phyloP scores from a whole-genome alignment of 2,329 filamentous ascomycete genomes.

The Penicillium polonicum region DNA sequence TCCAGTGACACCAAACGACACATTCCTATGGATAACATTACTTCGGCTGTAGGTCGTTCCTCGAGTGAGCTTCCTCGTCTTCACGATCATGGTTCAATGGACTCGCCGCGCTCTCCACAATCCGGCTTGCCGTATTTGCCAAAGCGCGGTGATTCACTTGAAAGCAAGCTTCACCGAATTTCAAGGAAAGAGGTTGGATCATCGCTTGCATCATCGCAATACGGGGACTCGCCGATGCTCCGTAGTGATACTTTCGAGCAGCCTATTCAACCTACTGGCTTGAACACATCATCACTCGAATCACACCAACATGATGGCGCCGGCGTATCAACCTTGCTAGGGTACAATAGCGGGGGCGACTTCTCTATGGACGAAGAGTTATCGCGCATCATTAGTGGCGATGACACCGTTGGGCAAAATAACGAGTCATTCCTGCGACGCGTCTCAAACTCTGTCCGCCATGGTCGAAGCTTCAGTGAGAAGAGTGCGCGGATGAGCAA shows the following conservation, averaged over 20 bases:
- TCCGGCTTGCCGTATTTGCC: constrained; percentile 44
- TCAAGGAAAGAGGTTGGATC: constrained; percentile 62
- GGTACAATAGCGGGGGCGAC: constrained; percentile 75
- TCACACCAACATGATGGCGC: constrained; percentile 46
- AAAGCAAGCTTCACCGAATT: constrained; percentile 53
- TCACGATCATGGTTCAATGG: constrained; percentile 53
- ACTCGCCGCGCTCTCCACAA: constrained; percentile 37
- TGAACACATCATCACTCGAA: constrained; percentile 43
- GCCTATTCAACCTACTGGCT: constrained; percentile 41
- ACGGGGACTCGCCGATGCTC: constrained; percentile 42
- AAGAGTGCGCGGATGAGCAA: constrained; percentile 56
- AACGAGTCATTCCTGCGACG: constrained; percentile 79
- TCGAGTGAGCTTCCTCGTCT: constrained; percentile 59
- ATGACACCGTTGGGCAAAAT: constrained; percentile 55
- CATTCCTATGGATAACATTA: constrained; percentile 25
- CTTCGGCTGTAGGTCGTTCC: constrained; percentile 47
- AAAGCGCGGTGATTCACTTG: constrained; percentile 61
- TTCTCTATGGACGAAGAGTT: constrained; percentile 96
- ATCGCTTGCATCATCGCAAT: constrained; percentile 34
- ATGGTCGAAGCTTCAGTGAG: constrained; percentile 84
- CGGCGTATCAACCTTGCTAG: constrained; percentile 65
- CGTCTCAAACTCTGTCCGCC: constrained; percentile 90
- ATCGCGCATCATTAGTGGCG: constrained; percentile 78
- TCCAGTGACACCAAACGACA: constrained; percentile 16
- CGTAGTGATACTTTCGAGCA: constrained; percentile 27